Conservation (phyloP, 108 stramenopile genomes). For the Nitzschia sp. region DNA sequence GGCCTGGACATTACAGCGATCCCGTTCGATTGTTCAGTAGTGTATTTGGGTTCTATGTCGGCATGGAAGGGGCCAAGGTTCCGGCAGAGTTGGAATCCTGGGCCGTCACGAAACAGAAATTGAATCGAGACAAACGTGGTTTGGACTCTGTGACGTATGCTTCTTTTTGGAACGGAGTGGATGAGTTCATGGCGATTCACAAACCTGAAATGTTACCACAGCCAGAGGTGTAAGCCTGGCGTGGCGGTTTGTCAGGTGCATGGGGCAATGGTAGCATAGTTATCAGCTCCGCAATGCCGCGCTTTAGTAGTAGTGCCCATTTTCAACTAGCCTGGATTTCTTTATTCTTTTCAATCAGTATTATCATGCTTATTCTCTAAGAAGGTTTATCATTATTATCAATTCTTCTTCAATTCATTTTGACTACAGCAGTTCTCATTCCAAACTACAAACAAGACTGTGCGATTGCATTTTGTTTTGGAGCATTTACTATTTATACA, state of each 20-base stretch:
- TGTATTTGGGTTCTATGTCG: slow-evolving; percentile 78
- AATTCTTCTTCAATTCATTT: no score
- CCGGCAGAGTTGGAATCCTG: slow-evolving; percentile 69
- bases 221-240: slow-evolving; percentile 17
- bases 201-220: slow-evolving; percentile 68
- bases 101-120: slow-evolving; percentile 61
- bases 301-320: no score
- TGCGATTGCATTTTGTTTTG: no score
- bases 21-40: slow-evolving; percentile 81
- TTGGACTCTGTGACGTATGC: slow-evolving; percentile 80
- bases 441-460: no score
- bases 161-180: slow-evolving; percentile 86
- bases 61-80: slow-evolving; percentile 74
- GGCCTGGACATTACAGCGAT: slow-evolving; percentile 65
- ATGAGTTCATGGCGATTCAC: slow-evolving; percentile 82
- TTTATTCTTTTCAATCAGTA: no score
- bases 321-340: no score
- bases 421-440: no score
- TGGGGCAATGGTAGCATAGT: no score
- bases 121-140: slow-evolving; percentile 84
- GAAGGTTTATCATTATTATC: no score
- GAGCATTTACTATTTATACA: no score
- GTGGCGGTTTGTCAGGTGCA: not conserved
- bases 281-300: no score
- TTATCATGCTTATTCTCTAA: no score